Conservation (phyloP, 139 green algal genomes). For the Chlamydomonas schloesseri region DNA sequence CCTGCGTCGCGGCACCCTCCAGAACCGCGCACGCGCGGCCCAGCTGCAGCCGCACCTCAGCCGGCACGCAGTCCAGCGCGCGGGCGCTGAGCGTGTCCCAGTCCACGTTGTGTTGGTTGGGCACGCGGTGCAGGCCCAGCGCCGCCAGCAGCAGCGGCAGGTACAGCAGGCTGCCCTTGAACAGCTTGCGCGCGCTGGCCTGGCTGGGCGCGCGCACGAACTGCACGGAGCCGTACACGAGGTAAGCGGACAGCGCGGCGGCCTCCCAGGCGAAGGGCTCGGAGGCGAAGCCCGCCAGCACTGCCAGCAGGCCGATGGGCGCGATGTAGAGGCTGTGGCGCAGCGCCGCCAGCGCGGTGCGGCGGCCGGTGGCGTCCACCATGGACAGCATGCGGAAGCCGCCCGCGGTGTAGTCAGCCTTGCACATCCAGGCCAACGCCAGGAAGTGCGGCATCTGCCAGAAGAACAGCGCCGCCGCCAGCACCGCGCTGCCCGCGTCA, state of each 20-base stretch:
- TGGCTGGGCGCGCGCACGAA: constrained; percentile 75
- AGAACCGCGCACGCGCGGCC: background rate
- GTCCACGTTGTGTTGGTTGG: constrained; percentile 56
- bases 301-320: constrained; percentile 42
- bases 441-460: constrained; percentile 99
- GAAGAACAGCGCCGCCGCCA: constrained; percentile 93
- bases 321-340: constrained; percentile 75
- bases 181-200: constrained; percentile 83
- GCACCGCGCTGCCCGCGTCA: constrained; percentile 73
- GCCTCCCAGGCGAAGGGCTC: constrained; percentile 86
- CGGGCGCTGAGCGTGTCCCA: background rate
- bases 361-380: constrained; percentile 84
- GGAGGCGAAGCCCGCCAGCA: constrained; percentile 70
- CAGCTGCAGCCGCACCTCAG: background rate
- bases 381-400: constrained; percentile 93
- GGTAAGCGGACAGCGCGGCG: constrained; percentile 66
- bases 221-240: constrained; percentile 76
- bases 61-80: constrained; percentile 12
- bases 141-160: constrained; percentile 90
- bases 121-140: constrained; percentile 87
- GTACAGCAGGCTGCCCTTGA: constrained; percentile 90
- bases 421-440: constrained; percentile 95
- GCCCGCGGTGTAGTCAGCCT: constrained; percentile 89
- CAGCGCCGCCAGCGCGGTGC: constrained; percentile 86
- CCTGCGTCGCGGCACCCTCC: background rate